Evolutionary conservation across 2,329 filamentous ascomycete species (phyloP).

Genomic region (Botrytis porri): DNA sequence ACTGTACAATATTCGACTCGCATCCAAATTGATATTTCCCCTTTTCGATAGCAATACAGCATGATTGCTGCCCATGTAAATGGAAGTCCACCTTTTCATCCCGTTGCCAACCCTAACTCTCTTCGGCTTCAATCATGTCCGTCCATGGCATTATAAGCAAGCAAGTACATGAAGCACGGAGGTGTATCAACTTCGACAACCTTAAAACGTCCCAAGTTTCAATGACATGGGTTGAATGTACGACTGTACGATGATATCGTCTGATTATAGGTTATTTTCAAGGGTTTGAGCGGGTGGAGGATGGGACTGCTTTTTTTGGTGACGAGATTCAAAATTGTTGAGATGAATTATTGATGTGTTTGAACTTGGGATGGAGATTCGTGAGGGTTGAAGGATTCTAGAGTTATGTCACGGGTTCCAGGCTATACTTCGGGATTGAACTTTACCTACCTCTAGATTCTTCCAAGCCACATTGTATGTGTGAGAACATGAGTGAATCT

Average conservation of each 20-base stretch:
- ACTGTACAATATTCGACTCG: neutral
- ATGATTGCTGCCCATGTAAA: neutral
- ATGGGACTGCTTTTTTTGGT: neutral
- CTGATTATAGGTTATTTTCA: neutral
- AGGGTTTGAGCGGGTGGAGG: neutral
- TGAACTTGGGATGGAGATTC: neutral
- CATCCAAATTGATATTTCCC: neutral
- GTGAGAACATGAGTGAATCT: too few relatives aligned
- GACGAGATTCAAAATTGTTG: neutral
- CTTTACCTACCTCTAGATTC: too few relatives aligned
- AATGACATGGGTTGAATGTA: neutral
- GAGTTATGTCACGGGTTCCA: neutral
- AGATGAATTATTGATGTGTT: neutral
- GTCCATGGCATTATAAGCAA: conserved; percentile 22
- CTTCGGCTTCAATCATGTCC: conserved; percentile 10
- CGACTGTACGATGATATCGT: neutral
- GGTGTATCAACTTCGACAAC: conserved; percentile 28
- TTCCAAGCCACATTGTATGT: too few relatives aligned
- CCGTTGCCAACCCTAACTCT: neutral
- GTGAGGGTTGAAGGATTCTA: neutral
- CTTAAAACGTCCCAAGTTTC: conserved; percentile 31
- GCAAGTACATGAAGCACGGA: conserved; percentile 30
- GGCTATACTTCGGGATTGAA: neutral
- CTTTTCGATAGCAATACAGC: neutral
- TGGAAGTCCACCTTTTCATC: neutral